A percentile compares a stretch with the other conserved stretches of the same genome.
Conservation (phyloP, 2,329 filamentous ascomycete species). For the Colletotrichum agaves region DNA sequence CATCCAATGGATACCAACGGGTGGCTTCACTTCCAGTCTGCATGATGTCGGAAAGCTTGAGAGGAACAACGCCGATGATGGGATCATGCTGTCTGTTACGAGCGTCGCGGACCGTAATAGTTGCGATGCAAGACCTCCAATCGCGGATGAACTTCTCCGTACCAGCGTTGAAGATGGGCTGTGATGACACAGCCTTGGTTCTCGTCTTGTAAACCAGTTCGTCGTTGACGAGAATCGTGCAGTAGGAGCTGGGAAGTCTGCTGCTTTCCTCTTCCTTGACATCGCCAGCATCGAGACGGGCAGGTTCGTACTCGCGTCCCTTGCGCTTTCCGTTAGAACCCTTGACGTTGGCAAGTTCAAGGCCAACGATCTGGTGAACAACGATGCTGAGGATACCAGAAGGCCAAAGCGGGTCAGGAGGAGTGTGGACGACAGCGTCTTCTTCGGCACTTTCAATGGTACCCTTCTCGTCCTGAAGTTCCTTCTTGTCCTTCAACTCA, state of each 20-base stretch:
- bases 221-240: constrained; percentile 91
- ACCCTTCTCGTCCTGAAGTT: constrained; percentile 90
- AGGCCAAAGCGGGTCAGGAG: constrained; percentile 95
- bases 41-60: constrained; percentile 89
- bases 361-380: constrained; percentile 93
- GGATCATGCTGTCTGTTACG: constrained; percentile 94
- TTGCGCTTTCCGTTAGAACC: constrained; percentile 84
- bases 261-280: constrained; percentile 85
- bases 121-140: constrained; percentile 89
- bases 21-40: constrained; percentile 87
- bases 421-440: constrained; percentile 88
- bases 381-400: constrained; percentile 88
- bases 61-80: constrained; percentile 88
- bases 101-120: constrained; percentile 87
- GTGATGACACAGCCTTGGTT: constrained; percentile 90
- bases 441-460: constrained; percentile 77
- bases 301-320: constrained; percentile 89
- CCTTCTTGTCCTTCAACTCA: constrained; percentile 76
- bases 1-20: constrained; percentile 95
- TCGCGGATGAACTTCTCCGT: constrained; percentile 94
- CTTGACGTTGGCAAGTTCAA: constrained; percentile 91
- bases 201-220: constrained; percentile 93
- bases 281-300: constrained; percentile 82
- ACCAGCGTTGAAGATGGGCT: constrained; percentile 97
- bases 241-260: constrained; percentile 89